Base-by-base conservation (phyloP, 2,329 filamentous ascomycete genomes). In the Cladosporium sp. region DNA sequence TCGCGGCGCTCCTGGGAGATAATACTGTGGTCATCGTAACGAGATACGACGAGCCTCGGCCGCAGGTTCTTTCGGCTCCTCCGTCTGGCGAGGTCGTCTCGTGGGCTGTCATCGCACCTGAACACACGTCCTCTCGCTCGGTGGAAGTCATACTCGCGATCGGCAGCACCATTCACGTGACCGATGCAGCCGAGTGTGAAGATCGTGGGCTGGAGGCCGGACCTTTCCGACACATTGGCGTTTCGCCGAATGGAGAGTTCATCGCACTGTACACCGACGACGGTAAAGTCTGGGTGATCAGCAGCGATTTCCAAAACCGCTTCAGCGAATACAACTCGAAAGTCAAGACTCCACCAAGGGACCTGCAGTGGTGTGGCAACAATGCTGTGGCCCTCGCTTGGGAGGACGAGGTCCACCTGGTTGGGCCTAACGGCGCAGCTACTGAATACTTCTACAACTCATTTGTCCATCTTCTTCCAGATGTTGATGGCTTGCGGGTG, bases 351-450 rank as follows among this genome's bases (percentile, higher is more conserved):
- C 85, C 90, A 1, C 95, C 95, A 3, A 90, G 92, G 72, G 92
- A 95, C 69, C 85, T 99, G 68, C 90, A 95, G 73, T 99, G 95
- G 95, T 99, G 95, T 77, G 95, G 95, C 5, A 94, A 95, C 73
- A 94, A 98, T 78, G 92, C 93, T 15, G 91, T 95, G 3, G 87
- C 97, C 32, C 88, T 99, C 72, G 93, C 93, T 0, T 99, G 95
- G 95, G 95, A 98, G 75, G 95, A 99, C 75, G 95, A 99, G 78
- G 90, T 99, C 4, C 95, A 97, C 75, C 85, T 99, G 32, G 90
- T 99, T 67, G 95, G 94, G 0, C 92, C 93, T 0, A 90, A 89
- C 44, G 92, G 92, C 52, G 87, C 90, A 11, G 88, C 90, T 5
- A 88, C 85, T 34, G 88, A 85, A 78, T 86, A 77, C 77, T 94